Evolutionary conservation across 2,329 filamentous ascomycete genomes (phyloP).

Genomic region (Ophiosphaerella herpotricha): DNA sequence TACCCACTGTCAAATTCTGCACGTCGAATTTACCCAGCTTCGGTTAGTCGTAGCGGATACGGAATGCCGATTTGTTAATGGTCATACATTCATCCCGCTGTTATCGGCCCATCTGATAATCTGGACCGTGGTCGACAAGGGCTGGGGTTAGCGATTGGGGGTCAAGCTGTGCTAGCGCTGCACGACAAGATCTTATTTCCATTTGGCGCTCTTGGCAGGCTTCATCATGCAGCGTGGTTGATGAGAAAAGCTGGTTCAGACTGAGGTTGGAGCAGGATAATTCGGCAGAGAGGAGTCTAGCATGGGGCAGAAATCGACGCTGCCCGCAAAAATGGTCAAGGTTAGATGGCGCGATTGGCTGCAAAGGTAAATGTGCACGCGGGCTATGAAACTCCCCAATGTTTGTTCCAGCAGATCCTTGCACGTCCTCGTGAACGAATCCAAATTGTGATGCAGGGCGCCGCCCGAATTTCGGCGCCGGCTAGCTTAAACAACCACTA

Average conservation of each 20-base stretch:
- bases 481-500: constrained; percentile 5
- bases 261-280: not conserved
- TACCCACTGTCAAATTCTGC: constrained; percentile 3
- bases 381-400: constrained; percentile 1
- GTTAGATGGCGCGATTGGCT: not conserved
- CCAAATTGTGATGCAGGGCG: constrained; percentile 9
- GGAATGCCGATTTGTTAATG: constrained; percentile 14
- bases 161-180: constrained; percentile 18
- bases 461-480: constrained; percentile 16
- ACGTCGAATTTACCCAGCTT: constrained; percentile 1
- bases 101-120: constrained; percentile 40
- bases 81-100: constrained; percentile 8
- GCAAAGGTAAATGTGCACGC: constrained; percentile 2
- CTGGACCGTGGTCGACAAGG: constrained; percentile 23
- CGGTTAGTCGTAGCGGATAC: constrained; percentile 4
- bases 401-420: constrained; percentile 3
- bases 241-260: not conserved
- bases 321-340: too few species aligned
- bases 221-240: constrained; percentile 5
- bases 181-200: constrained; percentile 21
- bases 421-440: not conserved
- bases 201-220: constrained; percentile 29
- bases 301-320: too few species aligned
- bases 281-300: too few species aligned
- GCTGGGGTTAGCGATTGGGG: constrained; percentile 19